Conservation (phyloP, 768 basidiomycete species). For the Chiua virens region DNA sequence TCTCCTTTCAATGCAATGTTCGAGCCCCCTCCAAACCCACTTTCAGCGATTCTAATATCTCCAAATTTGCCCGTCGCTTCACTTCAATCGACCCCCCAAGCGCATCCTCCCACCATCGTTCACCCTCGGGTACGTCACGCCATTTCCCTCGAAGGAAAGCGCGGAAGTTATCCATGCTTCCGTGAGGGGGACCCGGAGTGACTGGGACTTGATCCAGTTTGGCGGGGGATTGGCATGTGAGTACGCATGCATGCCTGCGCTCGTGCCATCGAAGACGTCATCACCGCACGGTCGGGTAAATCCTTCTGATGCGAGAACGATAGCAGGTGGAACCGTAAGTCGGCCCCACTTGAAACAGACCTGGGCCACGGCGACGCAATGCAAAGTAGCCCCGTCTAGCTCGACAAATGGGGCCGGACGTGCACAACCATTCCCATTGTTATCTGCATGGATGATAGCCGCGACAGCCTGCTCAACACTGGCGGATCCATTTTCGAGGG, state of each 20-base stretch:
- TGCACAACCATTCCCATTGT: background rate
- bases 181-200: conserved; percentile 24
- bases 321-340: conserved; percentile 68
- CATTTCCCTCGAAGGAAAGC: conserved; percentile 59
- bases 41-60: conserved; percentile 21
- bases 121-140: conserved; percentile 54
- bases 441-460: conserved; percentile 5
- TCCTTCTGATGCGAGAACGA: conserved; percentile 62
- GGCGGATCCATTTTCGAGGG: conserved; percentile 7
- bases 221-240: conserved; percentile 28
- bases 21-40: conserved; percentile 21
- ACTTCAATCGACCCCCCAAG: conserved; percentile 50
- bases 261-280: background rate
- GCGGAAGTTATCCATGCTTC: conserved; percentile 23
- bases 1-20: conserved; percentile 2
- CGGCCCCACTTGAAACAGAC: conserved; percentile 69
- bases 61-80: conserved; percentile 27
- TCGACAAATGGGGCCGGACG: conserved; percentile 18
- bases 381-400: conserved; percentile 53
- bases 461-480: conserved; percentile 14
- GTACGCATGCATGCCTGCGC: conserved; percentile 24
- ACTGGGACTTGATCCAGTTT: conserved; percentile 26
- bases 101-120: conserved; percentile 71
- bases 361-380: conserved; percentile 64
- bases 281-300: conserved; percentile 34